A percentile compares a stretch with the other conserved stretches of the same genome.
Conservation (phyloP, 2,329 filamentous ascomycete species). For the Pyrenochaeta sp. region DNA sequence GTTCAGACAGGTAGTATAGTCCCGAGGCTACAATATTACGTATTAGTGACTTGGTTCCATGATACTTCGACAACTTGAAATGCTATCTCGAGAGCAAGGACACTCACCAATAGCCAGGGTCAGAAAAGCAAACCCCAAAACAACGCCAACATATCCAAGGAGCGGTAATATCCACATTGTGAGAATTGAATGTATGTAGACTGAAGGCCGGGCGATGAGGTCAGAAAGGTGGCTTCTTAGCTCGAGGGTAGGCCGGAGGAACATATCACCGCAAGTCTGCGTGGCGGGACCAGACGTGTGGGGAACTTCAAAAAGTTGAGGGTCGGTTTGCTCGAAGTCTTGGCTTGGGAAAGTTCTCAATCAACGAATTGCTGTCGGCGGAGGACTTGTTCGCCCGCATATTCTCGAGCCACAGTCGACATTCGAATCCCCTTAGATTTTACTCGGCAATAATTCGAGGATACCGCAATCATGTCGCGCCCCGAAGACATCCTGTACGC, state of each 20-base stretch:
- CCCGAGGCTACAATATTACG: conserved; percentile 73
- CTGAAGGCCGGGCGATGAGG: conserved; percentile 28
- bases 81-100: too few relatives aligned
- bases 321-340: conserved; percentile 25
- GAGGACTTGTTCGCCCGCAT: too few relatives aligned
- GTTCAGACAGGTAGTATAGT: conserved; percentile 96
- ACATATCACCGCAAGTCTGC: conserved; percentile 14
- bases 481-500: conserved; percentile 91
- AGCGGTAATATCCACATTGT: conserved; percentile 96
- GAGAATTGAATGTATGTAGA: conserved; percentile 4
- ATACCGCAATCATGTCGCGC: conserved; percentile 78
- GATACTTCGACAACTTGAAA: too few relatives aligned
- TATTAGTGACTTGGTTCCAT: conserved; percentile 3
- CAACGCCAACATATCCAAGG: conserved; percentile 85
- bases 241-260: conserved; percentile 26
- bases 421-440: too few relatives aligned
- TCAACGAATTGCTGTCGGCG: too few relatives aligned
- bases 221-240: conserved; percentile 35
- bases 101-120: conserved; percentile 95
- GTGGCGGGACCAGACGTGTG: conserved; percentile 21
- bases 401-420: too few relatives aligned
- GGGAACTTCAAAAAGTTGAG: conserved; percentile 35
- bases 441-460: not conserved
- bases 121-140: conserved; percentile 90
- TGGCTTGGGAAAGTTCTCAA: conserved; percentile 15